Percentiles rank a stretch among this genome's conserved stretches.
Conservation (phyloP, 495 filamentous ascomycete species). For the Penicillium egyptiacum region DNA sequence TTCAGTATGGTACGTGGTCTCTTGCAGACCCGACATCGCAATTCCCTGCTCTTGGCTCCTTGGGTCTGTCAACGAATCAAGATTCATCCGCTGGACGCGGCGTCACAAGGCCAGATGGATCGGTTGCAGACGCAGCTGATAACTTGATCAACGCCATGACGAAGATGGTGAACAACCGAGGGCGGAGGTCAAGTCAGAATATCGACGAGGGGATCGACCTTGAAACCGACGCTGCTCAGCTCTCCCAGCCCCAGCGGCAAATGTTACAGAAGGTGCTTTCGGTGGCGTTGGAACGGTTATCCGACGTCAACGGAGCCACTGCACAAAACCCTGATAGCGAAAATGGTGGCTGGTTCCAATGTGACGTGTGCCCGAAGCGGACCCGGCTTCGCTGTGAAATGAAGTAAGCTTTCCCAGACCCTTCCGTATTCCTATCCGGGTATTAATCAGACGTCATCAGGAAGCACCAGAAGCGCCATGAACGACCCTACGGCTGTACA, state of each 20-base stretch:
- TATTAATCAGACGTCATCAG: constrained; percentile 44
- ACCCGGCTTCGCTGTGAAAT: constrained; percentile 66
- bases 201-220: constrained; percentile 31
- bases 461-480: constrained; percentile 87
- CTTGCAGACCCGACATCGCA: constrained; percentile 4
- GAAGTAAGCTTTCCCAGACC: constrained; percentile 51
- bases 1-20: constrained; percentile 5
- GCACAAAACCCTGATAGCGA: constrained; percentile 24
- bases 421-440: background rate
- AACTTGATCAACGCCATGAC: constrained; percentile 42
- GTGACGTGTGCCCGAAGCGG: constrained; percentile 54
- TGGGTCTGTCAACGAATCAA: background rate
- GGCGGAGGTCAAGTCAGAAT: constrained; percentile 28
- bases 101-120: constrained; percentile 25
- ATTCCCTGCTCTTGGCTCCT: constrained; percentile 3
- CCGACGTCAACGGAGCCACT: constrained; percentile 18
- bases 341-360: constrained; percentile 47
- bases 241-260: constrained; percentile 36
- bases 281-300: constrained; percentile 35
- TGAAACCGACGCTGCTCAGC: constrained; percentile 20
- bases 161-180: constrained; percentile 37
- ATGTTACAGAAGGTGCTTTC: constrained; percentile 39
- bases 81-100: background rate
- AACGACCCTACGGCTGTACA: constrained; percentile 86
- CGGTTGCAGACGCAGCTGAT: constrained; percentile 35